A percentile compares a stretch with the other conserved stretches of the same genome.
Conservation (phyloP, 2,329 filamentous ascomycete species). For the Pseudocercospora pini-densiflorae region DNA sequence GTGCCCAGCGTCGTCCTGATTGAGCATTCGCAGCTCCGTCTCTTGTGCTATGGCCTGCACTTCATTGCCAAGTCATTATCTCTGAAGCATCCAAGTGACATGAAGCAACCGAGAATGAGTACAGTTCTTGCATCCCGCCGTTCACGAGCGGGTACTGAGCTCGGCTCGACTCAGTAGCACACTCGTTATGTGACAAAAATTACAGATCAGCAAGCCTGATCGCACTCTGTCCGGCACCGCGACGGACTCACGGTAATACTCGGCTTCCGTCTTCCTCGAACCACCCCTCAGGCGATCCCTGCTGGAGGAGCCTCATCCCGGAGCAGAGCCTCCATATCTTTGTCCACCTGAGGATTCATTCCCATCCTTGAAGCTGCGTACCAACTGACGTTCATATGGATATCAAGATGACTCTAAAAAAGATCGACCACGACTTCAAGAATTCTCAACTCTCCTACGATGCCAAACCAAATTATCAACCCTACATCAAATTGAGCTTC, state of each 20-base stretch:
- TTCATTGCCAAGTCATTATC: background rate
- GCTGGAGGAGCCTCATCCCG: background rate
- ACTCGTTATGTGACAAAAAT: background rate
- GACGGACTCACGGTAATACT: background rate
- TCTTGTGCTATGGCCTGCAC: background rate
- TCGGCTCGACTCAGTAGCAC: background rate
- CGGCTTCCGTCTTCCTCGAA: background rate
- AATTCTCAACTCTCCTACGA: slow-evolving; percentile 35
- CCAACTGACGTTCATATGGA: background rate
- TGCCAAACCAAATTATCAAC: slow-evolving; percentile 38
- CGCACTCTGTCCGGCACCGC: background rate
- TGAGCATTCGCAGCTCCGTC: background rate
- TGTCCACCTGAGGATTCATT: background rate
- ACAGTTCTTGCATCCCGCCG: background rate
- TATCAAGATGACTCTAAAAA: slow-evolving; percentile 25
- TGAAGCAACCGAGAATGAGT: background rate
- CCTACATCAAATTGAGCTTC: slow-evolving; percentile 39
- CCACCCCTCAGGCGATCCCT: background rate
- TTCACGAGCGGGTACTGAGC: background rate
- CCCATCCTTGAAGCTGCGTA: background rate
- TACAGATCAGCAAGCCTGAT: background rate
- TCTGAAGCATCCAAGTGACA: background rate
- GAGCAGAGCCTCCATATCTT: too few species aligned
- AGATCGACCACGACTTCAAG: slow-evolving; percentile 35
- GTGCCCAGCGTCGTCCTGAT: background rate